A percentile compares a stretch with the other conserved stretches of the same genome.
These are phyloP conservation scores for Amphirosellinia nigrospora DNA, from an alignment of 495 filamentous ascomycete genomes.

Conservation along the genomic window DNA sequence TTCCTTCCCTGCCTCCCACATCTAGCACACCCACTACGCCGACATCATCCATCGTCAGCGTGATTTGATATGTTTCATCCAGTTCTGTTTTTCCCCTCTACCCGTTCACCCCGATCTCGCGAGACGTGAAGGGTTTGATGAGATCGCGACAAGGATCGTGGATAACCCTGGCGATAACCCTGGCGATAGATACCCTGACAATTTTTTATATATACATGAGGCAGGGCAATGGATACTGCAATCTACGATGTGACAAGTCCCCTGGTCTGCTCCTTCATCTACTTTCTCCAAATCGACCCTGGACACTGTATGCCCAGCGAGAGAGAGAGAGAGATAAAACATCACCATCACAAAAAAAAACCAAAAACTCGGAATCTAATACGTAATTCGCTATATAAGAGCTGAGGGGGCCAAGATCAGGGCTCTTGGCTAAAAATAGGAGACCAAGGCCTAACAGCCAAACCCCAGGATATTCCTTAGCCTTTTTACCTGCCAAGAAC, in stretches of 20 bases:
- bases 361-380: neutral
- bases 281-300: neutral
- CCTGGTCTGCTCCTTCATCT: neutral
- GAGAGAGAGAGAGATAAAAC: neutral
- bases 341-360: neutral
- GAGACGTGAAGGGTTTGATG: neutral
- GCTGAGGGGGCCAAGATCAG: conserved; percentile 5
- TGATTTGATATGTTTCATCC: conserved; percentile 4
- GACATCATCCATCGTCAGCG: neutral
- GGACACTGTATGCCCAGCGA: neutral
- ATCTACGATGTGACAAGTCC: conserved; percentile 15
- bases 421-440: conserved; percentile 12
- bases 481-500: neutral
- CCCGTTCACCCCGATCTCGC: neutral
- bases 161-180: conserved; percentile 2
- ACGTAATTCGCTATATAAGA: conserved; percentile 6
- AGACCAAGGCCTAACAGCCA: no score
- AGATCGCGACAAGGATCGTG: conserved; percentile 4
- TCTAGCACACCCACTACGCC: neutral
- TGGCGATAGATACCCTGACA: neutral
- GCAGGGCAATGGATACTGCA: neutral
- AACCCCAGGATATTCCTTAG: no score
- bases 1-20: neutral
- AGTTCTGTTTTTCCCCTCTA: neutral
- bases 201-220: conserved; percentile 6